These are phyloP conservation scores for Ophioceras dolichostomum DNA, from an alignment of 2,329 filamentous ascomycete species.

Conservation along the genomic window DNA sequence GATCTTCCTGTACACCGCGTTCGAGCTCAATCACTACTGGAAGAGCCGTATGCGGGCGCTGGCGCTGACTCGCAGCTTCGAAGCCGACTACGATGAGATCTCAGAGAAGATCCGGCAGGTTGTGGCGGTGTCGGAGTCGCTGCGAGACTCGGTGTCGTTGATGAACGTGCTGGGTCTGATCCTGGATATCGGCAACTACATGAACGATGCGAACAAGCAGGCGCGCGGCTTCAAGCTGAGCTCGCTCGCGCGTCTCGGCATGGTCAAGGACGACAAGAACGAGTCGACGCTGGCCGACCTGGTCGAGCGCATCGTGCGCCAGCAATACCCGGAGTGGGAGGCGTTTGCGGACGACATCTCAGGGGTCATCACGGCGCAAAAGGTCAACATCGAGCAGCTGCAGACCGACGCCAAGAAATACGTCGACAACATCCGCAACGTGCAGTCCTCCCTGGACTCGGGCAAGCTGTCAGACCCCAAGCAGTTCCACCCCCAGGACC, in stretches of 20 bases:
- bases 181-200: conserved; percentile 97
- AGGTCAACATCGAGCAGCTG: conserved; percentile 90
- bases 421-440: conserved; percentile 87
- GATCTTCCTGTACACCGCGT: conserved; percentile 86
- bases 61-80: conserved; percentile 69
- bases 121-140: conserved; percentile 75
- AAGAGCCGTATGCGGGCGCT: conserved; percentile 93
- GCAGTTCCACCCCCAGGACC: conserved; percentile 95
- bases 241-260: conserved; percentile 80
- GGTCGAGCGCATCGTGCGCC: conserved; percentile 90
- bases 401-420: conserved; percentile 80
- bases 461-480: conserved; percentile 93
- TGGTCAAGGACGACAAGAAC: conserved; percentile 99
- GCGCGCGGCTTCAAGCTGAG: conserved; percentile 96
- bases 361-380: conserved; percentile 67
- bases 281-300: conserved; percentile 91
- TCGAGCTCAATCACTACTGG: conserved; percentile 96
- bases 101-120: conserved; percentile 75
- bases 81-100: conserved; percentile 85
- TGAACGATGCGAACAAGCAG: conserved; percentile 99
- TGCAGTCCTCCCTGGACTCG: conserved; percentile 82
- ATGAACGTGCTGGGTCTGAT: conserved; percentile 96
- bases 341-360: conserved; percentile 73
- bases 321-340: conserved; percentile 95
- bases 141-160: conserved; percentile 81